These are phyloP conservation scores for Dillenia turbinata DNA, from an alignment of 164 flowering plant species.

Conservation along the genomic window DNA sequence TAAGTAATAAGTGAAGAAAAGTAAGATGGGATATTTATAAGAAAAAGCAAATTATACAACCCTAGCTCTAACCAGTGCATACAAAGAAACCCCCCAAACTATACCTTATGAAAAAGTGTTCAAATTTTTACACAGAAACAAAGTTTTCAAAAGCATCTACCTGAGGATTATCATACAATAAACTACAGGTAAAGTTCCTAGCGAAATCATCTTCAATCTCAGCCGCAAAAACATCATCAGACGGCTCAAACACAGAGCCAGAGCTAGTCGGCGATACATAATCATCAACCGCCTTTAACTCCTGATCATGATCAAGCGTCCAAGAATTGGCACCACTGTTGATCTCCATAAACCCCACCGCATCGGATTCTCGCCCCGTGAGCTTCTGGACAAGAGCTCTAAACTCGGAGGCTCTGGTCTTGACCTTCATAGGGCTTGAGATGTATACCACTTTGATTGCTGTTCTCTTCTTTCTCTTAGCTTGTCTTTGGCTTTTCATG, in stretches of 20 bases:
- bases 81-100: no score
- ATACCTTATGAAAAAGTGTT: neutral
- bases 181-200: conserved; percentile 19
- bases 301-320: conserved; percentile 5
- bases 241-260: conserved; percentile 13
- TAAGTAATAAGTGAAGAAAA: no score
- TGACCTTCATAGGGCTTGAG: conserved; percentile 79
- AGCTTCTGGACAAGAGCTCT: conserved; percentile 74
- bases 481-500: conserved; percentile 2
- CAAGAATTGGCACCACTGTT: neutral
- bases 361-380: conserved; percentile 60
- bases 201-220: conserved; percentile 29
- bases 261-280: conserved; percentile 8
- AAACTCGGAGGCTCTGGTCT: conserved; percentile 60
- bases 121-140: conserved; percentile 8
- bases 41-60: no score
- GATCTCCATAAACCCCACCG: neutral
- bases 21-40: no score
- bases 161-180: conserved; percentile 16
- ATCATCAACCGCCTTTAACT: neutral
- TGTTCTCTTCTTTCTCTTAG: conserved; percentile 15
- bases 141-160: conserved; percentile 16
- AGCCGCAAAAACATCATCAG: conserved; percentile 27
- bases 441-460: conserved; percentile 73
- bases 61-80: no score